phyloP scores from a whole-genome alignment of 2,329 filamentous ascomycete genomes.

The Waltergamsia citrina region DNA sequence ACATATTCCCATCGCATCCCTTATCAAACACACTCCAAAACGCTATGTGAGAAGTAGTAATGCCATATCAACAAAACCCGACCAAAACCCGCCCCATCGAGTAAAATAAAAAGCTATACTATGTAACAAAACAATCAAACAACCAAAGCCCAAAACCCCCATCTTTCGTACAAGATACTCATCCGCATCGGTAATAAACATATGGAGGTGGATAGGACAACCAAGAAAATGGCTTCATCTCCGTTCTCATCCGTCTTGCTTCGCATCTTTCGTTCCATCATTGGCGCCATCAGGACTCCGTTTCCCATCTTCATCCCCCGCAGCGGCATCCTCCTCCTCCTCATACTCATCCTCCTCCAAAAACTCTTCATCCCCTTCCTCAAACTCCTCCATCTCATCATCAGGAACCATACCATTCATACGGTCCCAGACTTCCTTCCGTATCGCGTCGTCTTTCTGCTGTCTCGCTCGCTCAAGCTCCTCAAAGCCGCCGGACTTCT shows the following conservation, averaged over 20 bases:
- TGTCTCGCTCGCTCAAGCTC: conserved; percentile 81
- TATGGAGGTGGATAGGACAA: too few species aligned
- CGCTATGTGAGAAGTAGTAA: not conserved
- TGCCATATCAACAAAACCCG: too few species aligned
- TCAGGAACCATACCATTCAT: conserved; percentile 47
- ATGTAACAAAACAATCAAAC: too few species aligned
- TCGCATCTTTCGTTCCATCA: not conserved
- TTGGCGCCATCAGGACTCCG: not conserved
- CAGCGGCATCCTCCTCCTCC: conserved; percentile 6
- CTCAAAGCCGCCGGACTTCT: conserved; percentile 92
- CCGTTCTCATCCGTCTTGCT: not conserved
- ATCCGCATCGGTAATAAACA: too few species aligned
- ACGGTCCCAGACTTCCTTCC: conserved; percentile 68
- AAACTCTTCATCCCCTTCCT: conserved; percentile 10
- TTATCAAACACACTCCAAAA: not conserved
- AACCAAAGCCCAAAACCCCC: too few species aligned
- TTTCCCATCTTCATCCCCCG: conserved; percentile 9
- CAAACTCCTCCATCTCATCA: conserved; percentile 16
- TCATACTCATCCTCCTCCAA: conserved; percentile 10
- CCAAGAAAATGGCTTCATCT: not conserved
- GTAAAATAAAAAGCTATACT: too few species aligned
- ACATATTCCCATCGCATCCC: not conserved
- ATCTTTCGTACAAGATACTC: too few species aligned
- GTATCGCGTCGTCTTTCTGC: conserved; percentile 77
- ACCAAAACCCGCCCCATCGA: too few species aligned